Evolutionary conservation across 176 grass and related monocot species (phyloP).

Genomic region (Neostapfia colusana): DNA sequence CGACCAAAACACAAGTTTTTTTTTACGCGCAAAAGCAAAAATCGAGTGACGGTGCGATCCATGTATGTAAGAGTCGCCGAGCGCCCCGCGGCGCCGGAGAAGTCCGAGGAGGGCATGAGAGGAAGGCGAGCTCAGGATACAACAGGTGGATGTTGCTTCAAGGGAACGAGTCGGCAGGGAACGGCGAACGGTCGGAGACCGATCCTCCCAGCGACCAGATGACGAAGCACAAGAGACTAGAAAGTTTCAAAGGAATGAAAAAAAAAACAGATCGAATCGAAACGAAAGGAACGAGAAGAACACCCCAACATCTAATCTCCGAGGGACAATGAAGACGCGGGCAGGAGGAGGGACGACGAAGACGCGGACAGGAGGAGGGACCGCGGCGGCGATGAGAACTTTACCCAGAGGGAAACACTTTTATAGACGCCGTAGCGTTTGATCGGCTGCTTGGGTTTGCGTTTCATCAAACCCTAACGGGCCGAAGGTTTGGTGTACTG

Average conservation of each 20-base stretch:
- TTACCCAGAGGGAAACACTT: not conserved
- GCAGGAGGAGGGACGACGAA: not conserved
- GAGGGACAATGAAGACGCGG: fast-evolving
- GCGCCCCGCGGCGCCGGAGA: constrained; percentile 9
- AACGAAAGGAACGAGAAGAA: not conserved
- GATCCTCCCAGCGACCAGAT: constrained; percentile 70
- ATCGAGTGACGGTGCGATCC: not conserved
- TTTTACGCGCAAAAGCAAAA: not conserved
- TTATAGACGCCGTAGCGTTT: constrained; percentile 27
- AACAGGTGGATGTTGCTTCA: constrained; percentile 67
- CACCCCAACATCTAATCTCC: not conserved
- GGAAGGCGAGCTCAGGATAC: constrained; percentile 48
- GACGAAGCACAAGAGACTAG: constrained; percentile 52
- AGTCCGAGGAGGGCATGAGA: constrained; percentile 23
- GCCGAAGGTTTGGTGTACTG: not conserved
- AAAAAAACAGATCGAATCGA: not conserved
- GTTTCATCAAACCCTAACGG: constrained; percentile 51
- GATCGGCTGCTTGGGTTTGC: not conserved
- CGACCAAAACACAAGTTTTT: not conserved
- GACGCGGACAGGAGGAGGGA: too few relatives aligned
- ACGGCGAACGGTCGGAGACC: constrained; percentile 37
- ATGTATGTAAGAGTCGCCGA: constrained; percentile 64
- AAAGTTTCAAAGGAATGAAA: not conserved
- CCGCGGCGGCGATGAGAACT: not conserved
- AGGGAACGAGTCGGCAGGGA: constrained; percentile 70